These are phyloP conservation scores for Mallotus nudiflorus DNA, from an alignment of 345 rosid species.

Conservation along the genomic window DNA sequence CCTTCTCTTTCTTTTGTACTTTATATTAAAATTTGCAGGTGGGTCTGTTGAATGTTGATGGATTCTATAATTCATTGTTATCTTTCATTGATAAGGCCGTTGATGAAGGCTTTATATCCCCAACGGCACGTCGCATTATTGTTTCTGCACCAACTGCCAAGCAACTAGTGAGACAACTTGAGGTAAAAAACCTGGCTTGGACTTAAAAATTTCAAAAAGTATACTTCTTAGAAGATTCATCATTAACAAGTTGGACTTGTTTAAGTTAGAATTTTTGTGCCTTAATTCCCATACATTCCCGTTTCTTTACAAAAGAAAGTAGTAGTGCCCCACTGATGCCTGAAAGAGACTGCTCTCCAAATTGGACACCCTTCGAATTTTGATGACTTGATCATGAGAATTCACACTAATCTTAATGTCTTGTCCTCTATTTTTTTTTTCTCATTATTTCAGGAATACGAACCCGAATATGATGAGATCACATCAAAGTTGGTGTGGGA, in stretches of 20 bases:
- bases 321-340: no score
- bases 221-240: no score
- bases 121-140: constrained; percentile 77
- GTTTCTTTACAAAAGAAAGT: no score
- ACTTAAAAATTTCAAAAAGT: background rate
- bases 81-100: constrained; percentile 87
- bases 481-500: constrained; percentile 88
- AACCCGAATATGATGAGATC: constrained; percentile 68
- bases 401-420: no score
- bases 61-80: constrained; percentile 81
- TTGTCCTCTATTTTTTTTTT: no score
- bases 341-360: no score
- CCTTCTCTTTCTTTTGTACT: background rate
- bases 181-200: constrained; percentile 43
- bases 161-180: constrained; percentile 76
- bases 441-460: constrained; percentile 52
- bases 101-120: constrained; percentile 92
- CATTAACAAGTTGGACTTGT: background rate
- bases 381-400: no score
- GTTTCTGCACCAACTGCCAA: constrained; percentile 84
- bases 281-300: constrained; percentile 7
- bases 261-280: background rate
- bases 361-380: no score
- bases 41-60: constrained; percentile 93
- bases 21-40: constrained; percentile 48